Conservation (phyloP, 169 alveolate genomes). For the Plasmodium gonderi region DNA sequence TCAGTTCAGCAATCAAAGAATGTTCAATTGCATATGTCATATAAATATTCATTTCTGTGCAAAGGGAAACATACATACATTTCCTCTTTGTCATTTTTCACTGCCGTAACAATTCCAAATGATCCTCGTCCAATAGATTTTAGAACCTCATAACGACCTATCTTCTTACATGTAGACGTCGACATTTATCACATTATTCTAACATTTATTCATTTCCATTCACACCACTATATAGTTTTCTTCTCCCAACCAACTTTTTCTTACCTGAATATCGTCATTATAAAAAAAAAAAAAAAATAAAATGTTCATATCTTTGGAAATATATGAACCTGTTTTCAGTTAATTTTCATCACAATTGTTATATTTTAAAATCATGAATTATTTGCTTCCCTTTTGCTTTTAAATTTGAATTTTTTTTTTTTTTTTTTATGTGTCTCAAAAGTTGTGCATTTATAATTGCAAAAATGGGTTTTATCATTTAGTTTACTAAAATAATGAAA, state of each 20-base stretch:
- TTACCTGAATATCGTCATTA: not conserved
- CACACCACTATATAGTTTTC: too few species aligned
- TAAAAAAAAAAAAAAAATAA: not conserved
- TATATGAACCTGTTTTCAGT: not conserved
- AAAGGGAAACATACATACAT: constrained; percentile 10
- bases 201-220: not conserved
- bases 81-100: constrained; percentile 31
- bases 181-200: constrained; percentile 45
- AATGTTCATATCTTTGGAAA: not conserved
- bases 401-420: not conserved
- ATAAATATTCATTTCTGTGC: not conserved
- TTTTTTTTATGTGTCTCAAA: not conserved
- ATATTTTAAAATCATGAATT: not conserved
- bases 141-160: constrained; percentile 69
- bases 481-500: not conserved
- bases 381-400: not conserved
- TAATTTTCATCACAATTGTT: not conserved
- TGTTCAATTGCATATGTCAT: not conserved
- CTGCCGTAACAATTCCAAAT: constrained; percentile 74
- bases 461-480: not conserved
- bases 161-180: constrained; percentile 18
- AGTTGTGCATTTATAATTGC: not conserved
- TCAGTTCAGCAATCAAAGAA: not conserved
- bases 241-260: not conserved
- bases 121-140: constrained; percentile 74